Conservation (phyloP, 805 yeast genomes). For the Candida golubevii region DNA sequence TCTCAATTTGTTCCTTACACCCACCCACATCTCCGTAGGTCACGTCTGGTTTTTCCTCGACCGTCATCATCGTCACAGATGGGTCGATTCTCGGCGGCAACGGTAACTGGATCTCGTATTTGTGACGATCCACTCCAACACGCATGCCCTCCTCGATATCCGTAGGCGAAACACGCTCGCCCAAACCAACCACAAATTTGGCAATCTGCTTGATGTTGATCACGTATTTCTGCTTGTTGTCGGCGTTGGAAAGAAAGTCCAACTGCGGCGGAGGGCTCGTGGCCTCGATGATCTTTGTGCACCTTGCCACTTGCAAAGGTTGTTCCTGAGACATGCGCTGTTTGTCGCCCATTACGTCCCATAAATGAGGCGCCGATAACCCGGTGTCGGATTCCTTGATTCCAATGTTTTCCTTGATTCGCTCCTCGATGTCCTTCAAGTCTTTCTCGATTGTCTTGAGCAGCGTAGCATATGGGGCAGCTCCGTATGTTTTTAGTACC, state of each 20-base stretch:
- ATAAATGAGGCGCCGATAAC: constrained; percentile 90
- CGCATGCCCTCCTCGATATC: constrained; percentile 99
- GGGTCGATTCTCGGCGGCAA: constrained; percentile 98
- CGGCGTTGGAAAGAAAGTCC: constrained; percentile 50
- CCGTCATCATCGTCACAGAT: constrained; percentile 99
- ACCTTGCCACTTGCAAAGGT: constrained; percentile 96
- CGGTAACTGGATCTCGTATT: constrained; percentile 95
- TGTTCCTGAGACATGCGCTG: constrained; percentile 91
- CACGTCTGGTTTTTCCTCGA: constrained; percentile 98
- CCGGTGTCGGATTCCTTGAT: constrained; percentile 96
- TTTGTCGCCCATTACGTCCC: constrained; percentile 97
- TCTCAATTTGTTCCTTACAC: constrained; percentile 94
- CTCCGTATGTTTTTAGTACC: constrained; percentile 93
- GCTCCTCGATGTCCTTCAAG: constrained; percentile 73
- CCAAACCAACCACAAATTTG: constrained; percentile 93
- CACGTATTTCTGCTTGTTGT: constrained; percentile 86
- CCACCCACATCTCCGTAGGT: constrained; percentile 99
- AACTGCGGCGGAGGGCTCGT: constrained; percentile 31
- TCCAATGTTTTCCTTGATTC: constrained; percentile 93
- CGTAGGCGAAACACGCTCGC: constrained; percentile 95
- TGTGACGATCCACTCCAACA: constrained; percentile 97
- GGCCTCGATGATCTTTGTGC: constrained; percentile 91
- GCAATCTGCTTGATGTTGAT: constrained; percentile 98
- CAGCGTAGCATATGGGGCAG: constrained; percentile 87
- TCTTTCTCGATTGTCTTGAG: constrained; percentile 85